phyloP scores from a whole-genome alignment of 1,284 basidiomycete genomes.

The Tetrapyrgos nigripes region DNA sequence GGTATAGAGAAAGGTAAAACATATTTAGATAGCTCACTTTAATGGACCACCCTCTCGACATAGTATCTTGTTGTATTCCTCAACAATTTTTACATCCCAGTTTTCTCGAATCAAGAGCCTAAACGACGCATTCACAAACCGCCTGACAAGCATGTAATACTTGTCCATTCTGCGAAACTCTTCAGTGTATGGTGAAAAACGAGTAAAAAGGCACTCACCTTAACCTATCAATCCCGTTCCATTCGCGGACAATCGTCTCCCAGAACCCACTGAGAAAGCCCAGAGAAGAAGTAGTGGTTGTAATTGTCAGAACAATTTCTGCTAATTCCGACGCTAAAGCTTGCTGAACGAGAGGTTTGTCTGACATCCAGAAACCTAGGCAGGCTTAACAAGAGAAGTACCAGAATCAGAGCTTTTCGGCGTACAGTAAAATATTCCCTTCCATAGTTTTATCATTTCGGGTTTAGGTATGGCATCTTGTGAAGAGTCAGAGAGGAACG shows the following conservation, averaged over 20 bases:
- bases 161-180: constrained; percentile 83
- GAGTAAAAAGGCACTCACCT: constrained; percentile 56
- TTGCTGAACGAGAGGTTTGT: constrained; percentile 97
- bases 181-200: constrained; percentile 5
- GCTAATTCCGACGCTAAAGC: constrained; percentile 87
- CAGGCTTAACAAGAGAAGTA: not conserved
- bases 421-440: constrained; percentile 96
- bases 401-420: constrained; percentile 14
- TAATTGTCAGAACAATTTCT: constrained; percentile 77
- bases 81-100: constrained; percentile 69
- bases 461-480: constrained; percentile 62
- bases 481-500: constrained; percentile 76
- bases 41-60: constrained; percentile 73
- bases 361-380: constrained; percentile 98
- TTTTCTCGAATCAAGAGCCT: constrained; percentile 72
- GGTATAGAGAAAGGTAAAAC: constrained; percentile 10
- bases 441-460: constrained; percentile 96
- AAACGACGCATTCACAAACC: constrained; percentile 89
- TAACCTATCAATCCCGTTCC: constrained; percentile 90
- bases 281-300: constrained; percentile 65
- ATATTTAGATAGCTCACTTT: constrained; percentile 56
- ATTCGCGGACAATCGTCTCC: constrained; percentile 88
- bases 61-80: constrained; percentile 75
- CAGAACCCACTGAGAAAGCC: constrained; percentile 90
- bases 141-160: constrained; percentile 93